Evolutionary conservation across 495 filamentous ascomycete genomes (phyloP).

Genomic region (Penicillium subrubescens): DNA sequence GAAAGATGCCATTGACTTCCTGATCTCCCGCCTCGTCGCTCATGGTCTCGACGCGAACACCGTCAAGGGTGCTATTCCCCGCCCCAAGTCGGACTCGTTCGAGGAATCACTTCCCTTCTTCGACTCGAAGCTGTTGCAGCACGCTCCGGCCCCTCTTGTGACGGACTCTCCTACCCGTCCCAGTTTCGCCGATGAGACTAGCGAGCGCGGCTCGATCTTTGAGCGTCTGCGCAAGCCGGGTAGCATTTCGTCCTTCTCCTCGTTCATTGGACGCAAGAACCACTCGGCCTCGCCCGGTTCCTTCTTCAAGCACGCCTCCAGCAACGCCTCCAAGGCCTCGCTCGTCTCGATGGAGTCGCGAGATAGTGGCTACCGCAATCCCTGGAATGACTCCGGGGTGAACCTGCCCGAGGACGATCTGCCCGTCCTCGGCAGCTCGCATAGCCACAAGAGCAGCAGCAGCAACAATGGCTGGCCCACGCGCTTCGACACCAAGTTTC

Average conservation of each 20-base stretch:
- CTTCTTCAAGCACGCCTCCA: constrained; percentile 90
- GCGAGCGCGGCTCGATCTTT: constrained; percentile 80
- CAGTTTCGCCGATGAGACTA: constrained; percentile 74
- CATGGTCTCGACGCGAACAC: constrained; percentile 82
- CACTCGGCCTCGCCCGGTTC: constrained; percentile 79
- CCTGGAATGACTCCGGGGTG: constrained; percentile 95
- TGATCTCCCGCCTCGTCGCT: constrained; percentile 78
- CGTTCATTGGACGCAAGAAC: constrained; percentile 92
- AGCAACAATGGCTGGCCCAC: constrained; percentile 66
- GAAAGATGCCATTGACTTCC: constrained; percentile 93
- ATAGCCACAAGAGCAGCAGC: constrained; percentile 59
- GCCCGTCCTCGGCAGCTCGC: constrained; percentile 60
- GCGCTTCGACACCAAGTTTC: constrained; percentile 63
- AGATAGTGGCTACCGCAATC: constrained; percentile 89
- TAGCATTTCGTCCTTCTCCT: constrained; percentile 89
- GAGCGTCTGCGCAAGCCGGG: constrained; percentile 89
- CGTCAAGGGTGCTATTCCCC: constrained; percentile 89
- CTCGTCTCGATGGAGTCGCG: constrained; percentile 91
- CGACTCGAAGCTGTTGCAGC: constrained; percentile 91
- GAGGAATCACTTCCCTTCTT: constrained; percentile 96
- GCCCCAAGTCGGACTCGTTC: constrained; percentile 97
- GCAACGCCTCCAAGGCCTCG: constrained; percentile 92
- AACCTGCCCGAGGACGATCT: constrained; percentile 85
- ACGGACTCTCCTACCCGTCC: constrained; percentile 85
- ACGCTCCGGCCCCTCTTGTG: constrained; percentile 73